These are phyloP conservation scores for Tricholoma terreum DNA, from an alignment of 768 basidiomycete species.

Conservation along the genomic window DNA sequence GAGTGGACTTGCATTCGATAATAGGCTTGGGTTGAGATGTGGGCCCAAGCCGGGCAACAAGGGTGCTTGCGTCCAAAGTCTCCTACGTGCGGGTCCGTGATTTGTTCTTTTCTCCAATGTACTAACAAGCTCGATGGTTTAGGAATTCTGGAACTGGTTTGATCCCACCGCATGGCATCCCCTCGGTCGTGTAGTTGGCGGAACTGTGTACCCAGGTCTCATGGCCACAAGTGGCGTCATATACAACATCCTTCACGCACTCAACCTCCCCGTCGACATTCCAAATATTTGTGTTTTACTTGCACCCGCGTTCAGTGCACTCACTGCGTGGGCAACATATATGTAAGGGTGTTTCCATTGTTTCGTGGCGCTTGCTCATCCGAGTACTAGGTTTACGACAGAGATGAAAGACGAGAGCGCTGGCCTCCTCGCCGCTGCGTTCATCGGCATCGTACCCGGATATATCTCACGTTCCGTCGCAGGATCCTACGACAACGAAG, in stretches of 20 bases:
- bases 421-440: slow-evolving; percentile 94
- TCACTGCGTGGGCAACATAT: slow-evolving; percentile 96
- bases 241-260: slow-evolving; percentile 81
- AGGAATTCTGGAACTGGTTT: slow-evolving; percentile 99
- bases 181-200: slow-evolving; percentile 95
- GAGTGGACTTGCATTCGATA: slow-evolving; percentile 35
- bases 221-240: slow-evolving; percentile 99
- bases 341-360: slow-evolving; percentile 53
- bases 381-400: slow-evolving; percentile 75
- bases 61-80: slow-evolving; percentile 84
- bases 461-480: slow-evolving; percentile 99
- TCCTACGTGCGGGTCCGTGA: slow-evolving; percentile 73
- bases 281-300: slow-evolving; percentile 95
- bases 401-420: slow-evolving; percentile 95
- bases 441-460: slow-evolving; percentile 97
- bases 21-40: slow-evolving; percentile 12
- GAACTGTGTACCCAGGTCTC: slow-evolving; percentile 96
- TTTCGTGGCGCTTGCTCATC: background rate
- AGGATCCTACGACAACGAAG: slow-evolving; percentile 99
- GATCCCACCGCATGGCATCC: slow-evolving; percentile 99
- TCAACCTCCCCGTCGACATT: slow-evolving; percentile 98
- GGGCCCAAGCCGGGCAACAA: slow-evolving; percentile 78
- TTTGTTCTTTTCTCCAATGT: background rate
- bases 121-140: slow-evolving; percentile 1
- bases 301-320: slow-evolving; percentile 93